Base-by-base conservation (phyloP, 345 rosid species). In the Gynandropsis gynandra region DNA sequence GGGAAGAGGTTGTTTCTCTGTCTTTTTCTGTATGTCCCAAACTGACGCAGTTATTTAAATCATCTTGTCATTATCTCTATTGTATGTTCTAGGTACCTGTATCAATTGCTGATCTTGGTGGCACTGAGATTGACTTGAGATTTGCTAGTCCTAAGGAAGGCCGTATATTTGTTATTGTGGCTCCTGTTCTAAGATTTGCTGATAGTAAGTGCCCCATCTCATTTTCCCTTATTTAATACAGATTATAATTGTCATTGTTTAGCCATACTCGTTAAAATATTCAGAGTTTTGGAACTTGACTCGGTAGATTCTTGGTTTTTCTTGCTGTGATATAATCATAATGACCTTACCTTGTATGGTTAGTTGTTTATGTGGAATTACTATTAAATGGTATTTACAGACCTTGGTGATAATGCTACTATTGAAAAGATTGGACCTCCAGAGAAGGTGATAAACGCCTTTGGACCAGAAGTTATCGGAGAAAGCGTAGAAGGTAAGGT, bases 51-150 rank as follows among this genome's bases (percentile, higher is more conserved):
- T 33, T 10, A 19, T 50, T 50, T 5, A 2, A 19, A 9, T 37
- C 21, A 12, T 48, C 10, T 39, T 36, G 58, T 20, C 13, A 9
- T 44, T 44, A 10, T 42, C n/a, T 17, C 1, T 10, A 9, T 50
- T 63, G 10, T 59, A 12, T 44, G 34, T 34, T 33, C 47, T 74
- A 86, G 97, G 94, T 86, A 59, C 97, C 97, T 0, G 95, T 89
- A 37, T 89, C 97, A 4, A 89, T 89, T 15, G 95, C 97, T 10
- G 97, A 89, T 74, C 80, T 89, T 31, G 97, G 95, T 44, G 97
- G 97, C 42, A 89, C 95, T 0, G 97, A 89, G 82, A 86, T 89
- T 60, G 97, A 86, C 62, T 64, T 89, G 64, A 80, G 97, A 79
- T 89, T 89, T 63, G 81, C 76, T 54, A 83, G 60, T 69, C 61